These are phyloP conservation scores for Ogataea saltuana DNA, from an alignment of 805 yeast genomes.

Conservation along the genomic window DNA sequence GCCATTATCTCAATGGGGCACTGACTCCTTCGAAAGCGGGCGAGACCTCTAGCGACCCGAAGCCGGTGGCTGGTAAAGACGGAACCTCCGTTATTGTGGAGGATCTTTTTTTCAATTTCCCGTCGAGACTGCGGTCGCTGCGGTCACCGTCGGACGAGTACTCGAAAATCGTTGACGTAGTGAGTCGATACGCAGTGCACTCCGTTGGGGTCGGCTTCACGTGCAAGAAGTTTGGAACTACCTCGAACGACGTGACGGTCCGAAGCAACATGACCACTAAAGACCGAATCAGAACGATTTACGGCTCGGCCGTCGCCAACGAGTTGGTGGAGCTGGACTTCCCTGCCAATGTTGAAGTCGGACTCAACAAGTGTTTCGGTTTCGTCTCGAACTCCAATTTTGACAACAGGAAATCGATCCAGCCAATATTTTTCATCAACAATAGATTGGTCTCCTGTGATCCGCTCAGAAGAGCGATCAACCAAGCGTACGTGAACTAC, in stretches of 20 bases:
- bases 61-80: conserved; percentile 78
- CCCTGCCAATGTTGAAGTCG: conserved; percentile 39
- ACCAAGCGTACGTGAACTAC: conserved; percentile 59
- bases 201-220: conserved; percentile 67
- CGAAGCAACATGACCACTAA: conserved; percentile 48
- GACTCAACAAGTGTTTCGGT: conserved; percentile 57
- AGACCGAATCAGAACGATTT: conserved; percentile 74
- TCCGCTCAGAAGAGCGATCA: conserved; percentile 69
- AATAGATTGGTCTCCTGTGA: conserved; percentile 81
- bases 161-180: conserved; percentile 73
- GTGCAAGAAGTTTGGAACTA: conserved; percentile 78
- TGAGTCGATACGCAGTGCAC: conserved; percentile 82
- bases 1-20: conserved; percentile 67
- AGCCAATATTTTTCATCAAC: conserved; percentile 83
- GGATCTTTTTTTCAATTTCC: conserved; percentile 86
- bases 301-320: conserved; percentile 67
- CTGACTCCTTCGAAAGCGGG: conserved; percentile 46
- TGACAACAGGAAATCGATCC: conserved; percentile 59
- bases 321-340: conserved; percentile 55
- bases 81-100: conserved; percentile 89
- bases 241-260: conserved; percentile 64
- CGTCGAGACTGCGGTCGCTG: conserved; percentile 71
- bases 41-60: conserved; percentile 45
- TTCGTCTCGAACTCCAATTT: conserved; percentile 72
- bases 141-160: conserved; percentile 73